phyloP scores from a whole-genome alignment of 768 basidiomycete species.

The Boletus reticulatus region DNA sequence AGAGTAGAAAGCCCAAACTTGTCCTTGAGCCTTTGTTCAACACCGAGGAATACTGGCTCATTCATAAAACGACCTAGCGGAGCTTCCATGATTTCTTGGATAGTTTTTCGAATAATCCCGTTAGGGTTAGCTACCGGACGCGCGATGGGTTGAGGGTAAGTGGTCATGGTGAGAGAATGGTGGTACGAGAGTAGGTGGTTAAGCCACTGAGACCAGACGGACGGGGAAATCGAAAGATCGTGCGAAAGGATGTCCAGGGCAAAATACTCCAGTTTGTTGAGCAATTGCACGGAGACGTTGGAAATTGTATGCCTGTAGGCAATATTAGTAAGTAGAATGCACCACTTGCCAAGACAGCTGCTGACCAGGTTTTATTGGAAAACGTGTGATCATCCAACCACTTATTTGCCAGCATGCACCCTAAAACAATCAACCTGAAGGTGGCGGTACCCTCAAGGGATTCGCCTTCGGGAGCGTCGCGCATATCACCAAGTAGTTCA shows the following conservation, averaged over 20 bases:
- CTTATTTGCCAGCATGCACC: slow-evolving; percentile 85
- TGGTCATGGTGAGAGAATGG: slow-evolving; percentile 54
- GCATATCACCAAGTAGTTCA: slow-evolving; percentile 55
- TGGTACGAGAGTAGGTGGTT: slow-evolving; percentile 64
- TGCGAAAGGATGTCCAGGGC: slow-evolving; percentile 69
- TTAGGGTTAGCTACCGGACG: slow-evolving; percentile 73
- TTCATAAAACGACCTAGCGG: slow-evolving; percentile 32
- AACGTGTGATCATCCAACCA: slow-evolving; percentile 89
- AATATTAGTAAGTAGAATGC: not conserved
- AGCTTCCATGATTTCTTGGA: slow-evolving; percentile 67
- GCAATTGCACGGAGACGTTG: slow-evolving; percentile 62
- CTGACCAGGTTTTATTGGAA: slow-evolving; percentile 86
- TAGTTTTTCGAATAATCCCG: slow-evolving; percentile 61
- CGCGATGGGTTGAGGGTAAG: slow-evolving; percentile 71
- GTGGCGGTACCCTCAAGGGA: slow-evolving; percentile 57
- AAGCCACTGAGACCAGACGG: slow-evolving; percentile 73
- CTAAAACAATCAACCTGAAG: slow-evolving; percentile 73
- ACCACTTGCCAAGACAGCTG: not conserved
- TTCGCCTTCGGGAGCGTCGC: slow-evolving; percentile 42
- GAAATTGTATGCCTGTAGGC: slow-evolving; percentile 73
- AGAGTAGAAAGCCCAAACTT: slow-evolving; percentile 44
- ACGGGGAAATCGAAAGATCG: slow-evolving; percentile 63
- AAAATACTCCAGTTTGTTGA: slow-evolving; percentile 72
- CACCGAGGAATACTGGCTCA: slow-evolving; percentile 69
- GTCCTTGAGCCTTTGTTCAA: slow-evolving; percentile 63